Percentiles rank a stretch among this genome's conserved stretches.
Evolutionary conservation across 2,329 filamentous ascomycete genomes (phyloP).

Genomic region (Cladosporium halotolerans): DNA sequence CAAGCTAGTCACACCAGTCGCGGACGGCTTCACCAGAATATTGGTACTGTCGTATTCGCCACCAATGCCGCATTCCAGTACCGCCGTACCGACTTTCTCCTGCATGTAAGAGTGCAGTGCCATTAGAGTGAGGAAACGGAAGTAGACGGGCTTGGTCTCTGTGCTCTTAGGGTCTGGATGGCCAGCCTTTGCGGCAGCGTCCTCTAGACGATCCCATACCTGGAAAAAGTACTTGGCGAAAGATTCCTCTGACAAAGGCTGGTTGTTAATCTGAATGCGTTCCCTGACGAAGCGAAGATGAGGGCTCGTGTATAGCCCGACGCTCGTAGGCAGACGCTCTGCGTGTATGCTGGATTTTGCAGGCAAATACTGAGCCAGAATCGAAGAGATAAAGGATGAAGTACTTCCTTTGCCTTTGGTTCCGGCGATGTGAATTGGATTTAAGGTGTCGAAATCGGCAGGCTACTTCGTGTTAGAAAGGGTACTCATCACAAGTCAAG

Average conservation of each 20-base stretch:
- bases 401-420: constrained; percentile 94
- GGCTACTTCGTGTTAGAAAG: constrained; percentile 39
- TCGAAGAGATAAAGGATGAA: constrained; percentile 73
- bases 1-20: constrained; percentile 69
- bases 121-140: constrained; percentile 83
- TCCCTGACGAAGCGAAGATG: constrained; percentile 79
- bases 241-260: constrained; percentile 58
- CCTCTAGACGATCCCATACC: constrained; percentile 65
- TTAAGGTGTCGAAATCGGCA: constrained; percentile 54
- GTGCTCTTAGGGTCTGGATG: constrained; percentile 42
- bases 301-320: constrained; percentile 80
- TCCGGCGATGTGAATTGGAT: constrained; percentile 76
- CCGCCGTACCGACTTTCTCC: constrained; percentile 69
- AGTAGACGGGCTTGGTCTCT: constrained; percentile 76
- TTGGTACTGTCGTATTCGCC: constrained; percentile 93
- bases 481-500: background rate
- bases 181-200: constrained; percentile 47
- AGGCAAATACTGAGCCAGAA: constrained; percentile 59
- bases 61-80: constrained; percentile 91
- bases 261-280: constrained; percentile 73
- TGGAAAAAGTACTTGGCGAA: constrained; percentile 80
- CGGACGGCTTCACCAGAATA: constrained; percentile 64
- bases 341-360: constrained; percentile 31
- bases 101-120: constrained; percentile 76
- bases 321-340: constrained; percentile 23